Percentiles rank a stretch among this genome's conserved stretches.
These are phyloP conservation scores for Typha latifolia DNA, from an alignment of 176 grass and related monocot species.

Conservation along the genomic window DNA sequence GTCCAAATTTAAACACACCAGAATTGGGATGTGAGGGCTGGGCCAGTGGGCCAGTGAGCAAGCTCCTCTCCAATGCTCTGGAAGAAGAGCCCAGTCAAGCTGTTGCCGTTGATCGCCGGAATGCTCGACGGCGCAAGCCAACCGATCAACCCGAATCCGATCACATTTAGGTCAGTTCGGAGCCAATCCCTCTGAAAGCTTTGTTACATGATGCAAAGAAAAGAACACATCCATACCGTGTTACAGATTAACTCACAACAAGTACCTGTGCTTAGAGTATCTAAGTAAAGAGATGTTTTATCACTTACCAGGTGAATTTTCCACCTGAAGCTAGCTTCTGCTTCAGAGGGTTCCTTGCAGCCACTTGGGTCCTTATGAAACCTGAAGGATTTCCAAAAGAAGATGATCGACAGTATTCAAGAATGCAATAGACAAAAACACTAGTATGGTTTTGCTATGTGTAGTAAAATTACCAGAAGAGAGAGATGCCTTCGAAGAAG, in stretches of 20 bases:
- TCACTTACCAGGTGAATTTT: conserved; percentile 56
- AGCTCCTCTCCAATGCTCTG: conserved; percentile 88
- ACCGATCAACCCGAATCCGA: conserved; percentile 88
- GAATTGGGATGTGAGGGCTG: conserved; percentile 63
- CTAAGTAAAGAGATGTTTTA: not conserved
- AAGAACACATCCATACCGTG: not conserved
- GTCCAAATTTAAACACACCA: conserved; percentile 31
- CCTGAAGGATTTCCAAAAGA: conserved; percentile 10
- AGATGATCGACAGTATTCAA: too few species aligned
- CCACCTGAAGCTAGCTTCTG: conserved; percentile 49
- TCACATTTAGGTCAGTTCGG: conserved; percentile 80
- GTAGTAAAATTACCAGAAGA: not conserved
- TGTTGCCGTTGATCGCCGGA: conserved; percentile 84
- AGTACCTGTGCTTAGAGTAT: too few species aligned
- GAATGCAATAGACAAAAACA: too few species aligned
- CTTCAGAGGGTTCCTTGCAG: conserved; percentile 47
- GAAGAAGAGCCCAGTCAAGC: conserved; percentile 89
- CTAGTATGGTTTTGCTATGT: not conserved
- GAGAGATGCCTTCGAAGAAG: conserved; percentile 1
- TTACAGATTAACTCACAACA: not conserved
- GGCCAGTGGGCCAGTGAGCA: conserved; percentile 77
- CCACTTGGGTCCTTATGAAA: conserved; percentile 35
- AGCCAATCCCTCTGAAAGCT: conserved; percentile 88
- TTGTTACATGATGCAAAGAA: not conserved
- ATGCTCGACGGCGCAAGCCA: conserved; percentile 83